phyloP scores from a whole-genome alignment of 768 basidiomycete species.

The Boletus rubropictus region DNA sequence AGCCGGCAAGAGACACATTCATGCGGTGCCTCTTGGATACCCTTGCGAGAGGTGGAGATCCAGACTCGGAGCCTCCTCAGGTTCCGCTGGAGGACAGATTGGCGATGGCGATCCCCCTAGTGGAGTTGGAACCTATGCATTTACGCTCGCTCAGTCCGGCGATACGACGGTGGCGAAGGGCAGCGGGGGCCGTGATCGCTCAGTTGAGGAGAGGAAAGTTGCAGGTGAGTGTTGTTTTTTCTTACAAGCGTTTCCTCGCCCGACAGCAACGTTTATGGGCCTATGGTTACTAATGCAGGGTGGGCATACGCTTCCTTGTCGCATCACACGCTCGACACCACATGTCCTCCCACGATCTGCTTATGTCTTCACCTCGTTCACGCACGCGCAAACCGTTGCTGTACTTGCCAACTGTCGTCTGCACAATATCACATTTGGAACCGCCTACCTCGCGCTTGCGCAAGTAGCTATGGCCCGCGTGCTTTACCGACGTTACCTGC shows the following conservation, averaged over 20 bases:
- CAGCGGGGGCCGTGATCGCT: constrained; percentile 36
- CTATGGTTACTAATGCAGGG: constrained; percentile 22
- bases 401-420: constrained; percentile 38
- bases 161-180: constrained; percentile 41
- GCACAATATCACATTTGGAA: constrained; percentile 45
- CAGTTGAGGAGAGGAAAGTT: constrained; percentile 30
- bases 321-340: too few species aligned
- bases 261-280: not conserved
- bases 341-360: constrained; percentile 35
- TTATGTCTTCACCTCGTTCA: constrained; percentile 19
- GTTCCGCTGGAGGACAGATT: constrained; percentile 38
- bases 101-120: constrained; percentile 35
- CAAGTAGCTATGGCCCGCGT: constrained; percentile 51
- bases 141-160: constrained; percentile 30
- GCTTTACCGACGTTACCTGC: constrained; percentile 41
- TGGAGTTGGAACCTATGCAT: constrained; percentile 32
- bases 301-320: constrained; percentile 51
- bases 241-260: not conserved
- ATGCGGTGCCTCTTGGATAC: constrained; percentile 43
- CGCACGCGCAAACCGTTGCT: constrained; percentile 24
- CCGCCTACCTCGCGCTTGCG: constrained; percentile 42
- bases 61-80: constrained; percentile 2
- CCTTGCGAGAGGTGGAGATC: constrained; percentile 18
- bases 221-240: constrained; percentile 29
- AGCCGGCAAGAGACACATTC: constrained; percentile 38